These are phyloP conservation scores for Metschnikowia sp. DNA, from an alignment of 805 yeast genomes.

Conservation along the genomic window DNA sequence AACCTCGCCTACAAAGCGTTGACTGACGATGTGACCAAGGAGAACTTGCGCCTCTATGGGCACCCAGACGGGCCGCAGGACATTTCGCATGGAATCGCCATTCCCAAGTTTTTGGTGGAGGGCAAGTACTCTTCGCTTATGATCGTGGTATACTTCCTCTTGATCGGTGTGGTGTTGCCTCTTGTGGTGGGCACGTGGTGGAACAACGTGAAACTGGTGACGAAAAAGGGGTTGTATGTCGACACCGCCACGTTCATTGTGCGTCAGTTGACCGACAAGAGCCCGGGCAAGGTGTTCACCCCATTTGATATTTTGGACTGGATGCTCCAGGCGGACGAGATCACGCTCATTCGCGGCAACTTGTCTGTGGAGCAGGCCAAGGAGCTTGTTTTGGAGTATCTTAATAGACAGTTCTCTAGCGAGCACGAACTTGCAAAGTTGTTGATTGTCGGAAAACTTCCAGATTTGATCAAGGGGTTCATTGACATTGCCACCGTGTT, in stretches of 20 bases:
- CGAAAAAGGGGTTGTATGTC: conserved; percentile 78
- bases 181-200: conserved; percentile 85
- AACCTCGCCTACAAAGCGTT: conserved; percentile 92
- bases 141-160: conserved; percentile 56
- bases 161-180: conserved; percentile 81
- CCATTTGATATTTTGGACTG: conserved; percentile 55
- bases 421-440: conserved; percentile 40
- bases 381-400: conserved; percentile 51
- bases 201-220: conserved; percentile 73
- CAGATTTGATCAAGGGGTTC: conserved; percentile 64
- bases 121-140: conserved; percentile 69
- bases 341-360: conserved; percentile 39
- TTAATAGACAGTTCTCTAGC: conserved; percentile 46
- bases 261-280: conserved; percentile 66
- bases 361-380: conserved; percentile 47
- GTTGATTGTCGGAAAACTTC: conserved; percentile 58
- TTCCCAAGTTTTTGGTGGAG: conserved; percentile 88
- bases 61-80: conserved; percentile 98
- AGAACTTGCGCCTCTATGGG: conserved; percentile 82
- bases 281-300: conserved; percentile 64
- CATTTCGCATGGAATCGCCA: conserved; percentile 86
- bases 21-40: conserved; percentile 82
- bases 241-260: conserved; percentile 79
- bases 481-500: conserved; percentile 80
- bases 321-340: conserved; percentile 68